phyloP scores from a whole-genome alignment of 192 early-diverging fungal genomes.

The Rhizophagus sp. region DNA sequence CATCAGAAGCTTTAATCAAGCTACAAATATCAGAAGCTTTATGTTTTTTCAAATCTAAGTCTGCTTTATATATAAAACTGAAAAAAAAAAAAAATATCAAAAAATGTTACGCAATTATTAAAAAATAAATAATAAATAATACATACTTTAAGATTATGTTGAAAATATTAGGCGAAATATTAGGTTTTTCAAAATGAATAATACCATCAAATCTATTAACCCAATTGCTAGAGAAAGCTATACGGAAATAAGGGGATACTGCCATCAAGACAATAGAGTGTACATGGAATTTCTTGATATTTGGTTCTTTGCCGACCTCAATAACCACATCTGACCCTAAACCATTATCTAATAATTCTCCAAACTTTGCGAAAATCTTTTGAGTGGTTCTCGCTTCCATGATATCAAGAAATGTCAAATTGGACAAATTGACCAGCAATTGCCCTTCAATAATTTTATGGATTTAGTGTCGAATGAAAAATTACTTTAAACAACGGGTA shows the following conservation, averaged over 20 bases:
- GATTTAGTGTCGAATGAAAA: no score
- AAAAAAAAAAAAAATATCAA: no score
- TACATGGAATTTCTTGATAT: neutral
- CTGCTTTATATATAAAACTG: neutral
- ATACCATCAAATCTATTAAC: neutral
- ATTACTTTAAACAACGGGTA: no score
- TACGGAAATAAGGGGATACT: conserved; percentile 18
- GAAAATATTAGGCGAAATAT: neutral
- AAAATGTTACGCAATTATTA: no score
- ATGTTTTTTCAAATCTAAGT: neutral
- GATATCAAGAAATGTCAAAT: no score
- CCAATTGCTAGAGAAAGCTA: neutral
- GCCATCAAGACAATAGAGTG: conserved; percentile 9
- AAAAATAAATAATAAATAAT: no score
- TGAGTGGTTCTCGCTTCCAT: neutral
- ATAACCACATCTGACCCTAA: conserved; percentile 11
- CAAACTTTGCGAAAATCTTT: neutral
- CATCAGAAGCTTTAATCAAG: neutral
- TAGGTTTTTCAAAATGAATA: neutral
- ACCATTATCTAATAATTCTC: neutral
- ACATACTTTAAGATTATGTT: neutral
- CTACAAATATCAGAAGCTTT: neutral
- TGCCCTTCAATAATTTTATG: no score
- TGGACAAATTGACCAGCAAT: no score
- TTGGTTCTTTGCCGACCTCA: conserved; percentile 1